A percentile compares a stretch with the other conserved stretches of the same genome.
phyloP scores from a whole-genome alignment of 495 filamentous ascomycete species.

The Aspergillus avenaceus region DNA sequence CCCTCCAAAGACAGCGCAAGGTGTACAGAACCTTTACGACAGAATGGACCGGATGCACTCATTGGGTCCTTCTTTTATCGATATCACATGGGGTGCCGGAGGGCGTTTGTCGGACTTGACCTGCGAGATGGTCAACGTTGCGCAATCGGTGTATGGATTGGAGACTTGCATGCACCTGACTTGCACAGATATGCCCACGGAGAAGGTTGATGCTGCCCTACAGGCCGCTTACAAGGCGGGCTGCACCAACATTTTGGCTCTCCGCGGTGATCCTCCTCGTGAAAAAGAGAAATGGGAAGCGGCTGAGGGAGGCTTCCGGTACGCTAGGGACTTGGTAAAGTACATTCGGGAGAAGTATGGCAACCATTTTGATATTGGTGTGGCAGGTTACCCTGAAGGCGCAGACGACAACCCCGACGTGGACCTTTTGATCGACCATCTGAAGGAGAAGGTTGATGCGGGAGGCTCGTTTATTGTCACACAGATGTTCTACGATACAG shows the following conservation, averaged over 20 bases:
- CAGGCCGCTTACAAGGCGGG: constrained; percentile 88
- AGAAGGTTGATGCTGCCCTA: constrained; percentile 85
- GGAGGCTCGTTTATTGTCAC: constrained; percentile 92
- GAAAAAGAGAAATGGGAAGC: constrained; percentile 94
- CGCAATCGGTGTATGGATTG: constrained; percentile 92
- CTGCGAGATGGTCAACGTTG: constrained; percentile 95
- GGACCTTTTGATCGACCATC: constrained; percentile 79
- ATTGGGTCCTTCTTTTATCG: constrained; percentile 90
- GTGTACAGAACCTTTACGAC: constrained; percentile 99
- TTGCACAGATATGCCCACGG: constrained; percentile 94
- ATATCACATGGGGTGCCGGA: constrained; percentile 98
- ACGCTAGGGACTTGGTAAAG: constrained; percentile 88
- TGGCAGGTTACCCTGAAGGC: constrained; percentile 96
- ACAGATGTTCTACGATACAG: constrained; percentile 99
- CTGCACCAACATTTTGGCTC: constrained; percentile 95
- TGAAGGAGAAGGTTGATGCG: constrained; percentile 97
- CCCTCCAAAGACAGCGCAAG: constrained; percentile 95
- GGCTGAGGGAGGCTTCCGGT: constrained; percentile 78
- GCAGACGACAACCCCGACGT: constrained; percentile 87
- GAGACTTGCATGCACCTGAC: constrained; percentile 99
- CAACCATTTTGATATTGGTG: constrained; percentile 95
- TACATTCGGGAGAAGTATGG: constrained; percentile 89
- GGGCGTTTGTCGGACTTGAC: constrained; percentile 87
- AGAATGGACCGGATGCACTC: constrained; percentile 98
- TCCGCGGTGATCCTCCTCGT: constrained; percentile 91